Conservation (phyloP, 2,329 filamentous ascomycete genomes). For the Gliomastix tumulicola region DNA sequence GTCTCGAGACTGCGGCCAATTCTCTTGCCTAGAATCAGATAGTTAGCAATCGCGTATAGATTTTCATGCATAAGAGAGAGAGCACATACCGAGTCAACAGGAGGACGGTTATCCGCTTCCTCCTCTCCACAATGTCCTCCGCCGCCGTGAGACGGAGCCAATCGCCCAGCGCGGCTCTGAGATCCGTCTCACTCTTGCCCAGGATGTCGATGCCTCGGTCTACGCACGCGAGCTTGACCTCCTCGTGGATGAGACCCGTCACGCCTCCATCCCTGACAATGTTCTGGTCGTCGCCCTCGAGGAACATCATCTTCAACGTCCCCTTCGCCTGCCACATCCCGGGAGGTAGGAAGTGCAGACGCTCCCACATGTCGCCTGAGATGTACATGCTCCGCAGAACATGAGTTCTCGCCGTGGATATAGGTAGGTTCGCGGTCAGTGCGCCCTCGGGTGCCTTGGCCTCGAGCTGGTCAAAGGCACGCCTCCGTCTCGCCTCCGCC, state of each 20-base stretch:
- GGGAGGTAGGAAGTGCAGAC: constrained; percentile 27
- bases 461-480: constrained; percentile 38
- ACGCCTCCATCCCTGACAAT: constrained; percentile 56
- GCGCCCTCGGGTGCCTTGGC: constrained; percentile 23
- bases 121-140: constrained; percentile 25
- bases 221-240: constrained; percentile 63
- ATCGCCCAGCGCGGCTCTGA: constrained; percentile 36
- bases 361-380: constrained; percentile 40
- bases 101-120: constrained; percentile 28
- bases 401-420: constrained; percentile 22
- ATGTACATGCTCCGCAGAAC: constrained; percentile 36
- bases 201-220: constrained; percentile 59
- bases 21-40: constrained; percentile 19
- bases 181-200: constrained; percentile 47
- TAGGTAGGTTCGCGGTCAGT: constrained; percentile 20
- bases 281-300: constrained; percentile 65
- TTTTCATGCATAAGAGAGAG: not conserved
- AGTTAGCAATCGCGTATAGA: constrained; percentile 6
- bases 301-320: constrained; percentile 47
- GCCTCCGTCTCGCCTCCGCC: constrained; percentile 42
- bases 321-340: constrained; percentile 48
- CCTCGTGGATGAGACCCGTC: constrained; percentile 48
- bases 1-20: constrained; percentile 31
- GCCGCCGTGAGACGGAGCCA: constrained; percentile 41
- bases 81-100: constrained; percentile 32